Evolutionary conservation across 1,284 basidiomycete species (phyloP), one percentile per base, ranked within the genome.

Genomic region (Athelia psychrophila): DNA sequence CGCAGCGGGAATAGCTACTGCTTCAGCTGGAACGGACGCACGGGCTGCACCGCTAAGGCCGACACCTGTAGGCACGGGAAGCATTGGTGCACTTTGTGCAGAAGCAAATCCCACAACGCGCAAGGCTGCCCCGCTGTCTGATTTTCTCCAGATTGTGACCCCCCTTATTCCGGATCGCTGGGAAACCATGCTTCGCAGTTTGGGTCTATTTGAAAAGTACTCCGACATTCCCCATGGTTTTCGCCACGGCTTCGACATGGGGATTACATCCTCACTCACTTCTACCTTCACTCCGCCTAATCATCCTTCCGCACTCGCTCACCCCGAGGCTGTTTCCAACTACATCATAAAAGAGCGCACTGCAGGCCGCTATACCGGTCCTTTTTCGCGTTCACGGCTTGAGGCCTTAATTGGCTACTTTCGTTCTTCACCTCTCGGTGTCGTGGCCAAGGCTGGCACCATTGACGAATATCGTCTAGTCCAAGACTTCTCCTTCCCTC

Each of bases 371-470:
- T 46, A 46, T 24, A 23, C 22, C 8, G 44, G 19, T 10, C 44
- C 44, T 6, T 46, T 23, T 27, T 19, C 19, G 5, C 10, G 9
- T 16, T n/a, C 22, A 23, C 19, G 16, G 8, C n/a, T 23, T 4
- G 44, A 27, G 10, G 6, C 5, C 5, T 27, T 23, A 12, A 23
- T 46, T 27, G 44, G 44, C 6, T 18, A 5, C 10, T 46, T 46
- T 23, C 44, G 24, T 20, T 6, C 44, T 9, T 46, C 44, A 5
- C 44, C 44, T 27, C 19, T 46, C 23, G 44, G 44, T 10, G 44
- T 46, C 20, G 42, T 65, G 2, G 60, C 59, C 0, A 67, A 67
- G 48, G 51, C 57, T 5, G 52, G 59, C 33, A 61, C 62, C 19
- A 62, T 60, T 0, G 51, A 52, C 12, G 56, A 49, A 35, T 64